phyloP scores from a whole-genome alignment of 2,329 filamentous ascomycete species.

The Talaromyces marneffei region DNA sequence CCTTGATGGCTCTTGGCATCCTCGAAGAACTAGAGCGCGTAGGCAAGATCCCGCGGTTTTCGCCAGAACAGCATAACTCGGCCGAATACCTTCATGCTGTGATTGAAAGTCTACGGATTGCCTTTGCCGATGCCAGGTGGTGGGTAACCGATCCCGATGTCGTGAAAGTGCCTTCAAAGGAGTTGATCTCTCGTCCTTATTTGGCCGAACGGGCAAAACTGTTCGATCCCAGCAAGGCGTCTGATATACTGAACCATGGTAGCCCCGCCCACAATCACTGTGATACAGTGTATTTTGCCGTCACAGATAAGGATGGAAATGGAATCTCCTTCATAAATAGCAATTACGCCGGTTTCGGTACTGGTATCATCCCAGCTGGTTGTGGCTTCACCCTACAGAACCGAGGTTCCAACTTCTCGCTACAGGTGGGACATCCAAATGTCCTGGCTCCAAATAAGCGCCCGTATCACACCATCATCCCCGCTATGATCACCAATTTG shows the following conservation, averaged over 20 bases:
- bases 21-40: slow-evolving; percentile 75
- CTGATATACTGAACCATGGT: slow-evolving; percentile 59
- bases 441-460: slow-evolving; percentile 72
- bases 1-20: slow-evolving; percentile 88
- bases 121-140: slow-evolving; percentile 86
- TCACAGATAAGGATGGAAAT: slow-evolving; percentile 76
- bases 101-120: slow-evolving; percentile 80
- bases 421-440: slow-evolving; percentile 68
- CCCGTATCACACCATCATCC: slow-evolving; percentile 97
- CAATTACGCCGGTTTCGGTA: slow-evolving; percentile 83
- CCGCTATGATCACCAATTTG: slow-evolving; percentile 76
- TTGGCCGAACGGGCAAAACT: slow-evolving; percentile 64
- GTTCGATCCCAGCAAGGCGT: slow-evolving; percentile 51
- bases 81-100: slow-evolving; percentile 75
- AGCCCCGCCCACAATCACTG: slow-evolving; percentile 78
- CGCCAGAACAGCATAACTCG: slow-evolving; percentile 69
- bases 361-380: slow-evolving; percentile 72
- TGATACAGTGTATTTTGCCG: slow-evolving; percentile 92
- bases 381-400: slow-evolving; percentile 95
- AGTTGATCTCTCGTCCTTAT: slow-evolving; percentile 67
- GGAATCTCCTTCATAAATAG: slow-evolving; percentile 96
- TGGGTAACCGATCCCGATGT: slow-evolving; percentile 80
- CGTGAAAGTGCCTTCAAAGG: slow-evolving; percentile 60
- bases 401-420: slow-evolving; percentile 78
- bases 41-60: slow-evolving; percentile 68